These are phyloP conservation scores for Neurospora intermedia DNA, from an alignment of 495 filamentous ascomycete genomes.

Conservation along the genomic window DNA sequence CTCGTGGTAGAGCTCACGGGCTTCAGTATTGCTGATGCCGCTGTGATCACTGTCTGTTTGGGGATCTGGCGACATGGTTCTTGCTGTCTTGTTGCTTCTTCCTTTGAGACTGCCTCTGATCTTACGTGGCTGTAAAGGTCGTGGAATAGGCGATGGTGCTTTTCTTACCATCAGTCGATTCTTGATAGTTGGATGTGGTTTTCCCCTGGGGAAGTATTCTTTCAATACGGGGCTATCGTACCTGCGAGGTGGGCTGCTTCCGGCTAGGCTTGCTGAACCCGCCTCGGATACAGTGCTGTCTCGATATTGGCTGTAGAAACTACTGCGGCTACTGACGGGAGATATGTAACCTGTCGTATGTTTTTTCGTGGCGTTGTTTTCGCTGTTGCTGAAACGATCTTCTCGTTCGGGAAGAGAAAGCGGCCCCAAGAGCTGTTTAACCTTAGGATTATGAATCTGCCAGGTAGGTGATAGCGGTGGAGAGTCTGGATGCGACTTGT, in stretches of 20 bases:
- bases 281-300: not conserved
- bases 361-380: not conserved
- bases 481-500: not conserved
- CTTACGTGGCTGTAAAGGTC: not conserved
- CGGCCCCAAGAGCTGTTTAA: constrained; percentile 13
- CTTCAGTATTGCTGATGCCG: not conserved
- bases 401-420: not conserved
- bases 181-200: not conserved
- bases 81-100: not conserved
- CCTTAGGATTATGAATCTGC: constrained; percentile 12
- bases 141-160: not conserved
- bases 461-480: constrained; percentile 7
- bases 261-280: not conserved
- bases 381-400: not conserved
- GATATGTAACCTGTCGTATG: constrained; percentile 6
- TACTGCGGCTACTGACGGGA: constrained; percentile 11
- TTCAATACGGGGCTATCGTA: not conserved
- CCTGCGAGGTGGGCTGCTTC: not conserved
- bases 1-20: constrained; percentile 13
- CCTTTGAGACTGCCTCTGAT: not conserved
- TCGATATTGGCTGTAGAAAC: constrained; percentile 5
- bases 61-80: not conserved
- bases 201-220: not conserved
- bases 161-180: not conserved
- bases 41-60: not conserved